Evolutionary conservation across 2,329 filamentous ascomycete species (phyloP).

Genomic region (Phyllosticta paracitricarpa): DNA sequence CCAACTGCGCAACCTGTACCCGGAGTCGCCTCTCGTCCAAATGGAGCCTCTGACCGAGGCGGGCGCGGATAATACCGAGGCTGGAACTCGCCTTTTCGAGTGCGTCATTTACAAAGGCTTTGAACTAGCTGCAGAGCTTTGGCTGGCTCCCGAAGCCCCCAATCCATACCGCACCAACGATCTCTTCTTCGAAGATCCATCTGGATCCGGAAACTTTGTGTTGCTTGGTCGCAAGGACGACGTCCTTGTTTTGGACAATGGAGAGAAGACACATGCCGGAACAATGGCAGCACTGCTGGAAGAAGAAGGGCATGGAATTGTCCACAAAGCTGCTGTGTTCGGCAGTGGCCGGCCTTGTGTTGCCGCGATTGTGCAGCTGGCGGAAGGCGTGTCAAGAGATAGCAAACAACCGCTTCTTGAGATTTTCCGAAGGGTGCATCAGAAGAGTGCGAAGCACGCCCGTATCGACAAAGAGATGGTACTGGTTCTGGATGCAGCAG

Average conservation of each 20-base stretch:
- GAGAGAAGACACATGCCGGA: conserved; percentile 24
- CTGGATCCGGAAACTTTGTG: conserved; percentile 20
- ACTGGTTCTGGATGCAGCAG: conserved; percentile 15
- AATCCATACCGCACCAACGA: conserved; percentile 22
- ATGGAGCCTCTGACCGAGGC: conserved; percentile 17
- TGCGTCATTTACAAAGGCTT: conserved; percentile 24
- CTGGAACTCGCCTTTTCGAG: conserved; percentile 20
- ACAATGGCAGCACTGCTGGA: conserved; percentile 21
- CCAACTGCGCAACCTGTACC: conserved; percentile 14
- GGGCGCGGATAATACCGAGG: not conserved
- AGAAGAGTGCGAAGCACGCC: conserved; percentile 11
- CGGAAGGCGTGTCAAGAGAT: not conserved
- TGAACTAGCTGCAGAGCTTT: conserved; percentile 23
- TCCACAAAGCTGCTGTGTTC: conserved; percentile 9
- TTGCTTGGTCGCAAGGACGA: conserved; percentile 24
- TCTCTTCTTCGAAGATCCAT: conserved; percentile 22
- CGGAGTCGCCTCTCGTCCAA: conserved; percentile 11
- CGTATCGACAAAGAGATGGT: conserved; percentile 19
- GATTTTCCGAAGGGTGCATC: not conserved
- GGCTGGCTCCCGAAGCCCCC: conserved; percentile 15
- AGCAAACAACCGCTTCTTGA: not conserved
- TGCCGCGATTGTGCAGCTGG: conserved; percentile 18
- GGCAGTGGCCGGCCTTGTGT: conserved; percentile 16
- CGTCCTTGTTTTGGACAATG: conserved; percentile 22
- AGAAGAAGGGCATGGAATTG: conserved; percentile 15